Percentiles rank a stretch among this genome's conserved stretches.
phyloP scores from a whole-genome alignment of 1,139 yeast genomes.

The Kluyveromyces sp. region DNA sequence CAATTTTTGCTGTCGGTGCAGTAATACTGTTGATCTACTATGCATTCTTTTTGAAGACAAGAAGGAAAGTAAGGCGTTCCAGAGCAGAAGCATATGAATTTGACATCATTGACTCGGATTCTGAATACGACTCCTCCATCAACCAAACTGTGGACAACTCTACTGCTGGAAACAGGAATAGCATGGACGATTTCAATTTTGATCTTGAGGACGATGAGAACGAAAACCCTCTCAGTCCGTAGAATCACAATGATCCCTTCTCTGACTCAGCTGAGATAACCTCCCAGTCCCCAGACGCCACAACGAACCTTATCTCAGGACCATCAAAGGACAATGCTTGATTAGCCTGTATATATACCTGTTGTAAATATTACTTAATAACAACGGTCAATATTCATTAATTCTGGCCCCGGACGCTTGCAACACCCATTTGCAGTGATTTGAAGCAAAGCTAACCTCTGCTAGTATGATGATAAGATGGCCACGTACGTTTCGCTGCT shows the following conservation, averaged over 20 bases:
- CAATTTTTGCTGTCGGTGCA: slow-evolving; percentile 54
- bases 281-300: not conserved
- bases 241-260: not conserved
- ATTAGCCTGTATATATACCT: not conserved
- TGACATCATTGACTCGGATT: slow-evolving; percentile 60
- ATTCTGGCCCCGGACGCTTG: no score
- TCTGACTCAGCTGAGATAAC: not conserved
- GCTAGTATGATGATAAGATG: no score
- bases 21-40: slow-evolving; percentile 46
- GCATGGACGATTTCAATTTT: slow-evolving; percentile 28
- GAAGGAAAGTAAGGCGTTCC: slow-evolving; percentile 49
- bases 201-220: slow-evolving; percentile 30
- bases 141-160: slow-evolving; percentile 16
- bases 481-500: no score
- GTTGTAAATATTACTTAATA: not conserved
- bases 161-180: slow-evolving; percentile 15
- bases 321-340: not conserved
- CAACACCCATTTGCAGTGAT: no score
- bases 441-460: no score
- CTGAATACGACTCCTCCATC: slow-evolving; percentile 31
- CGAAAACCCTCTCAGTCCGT: not conserved
- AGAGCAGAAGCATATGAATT: slow-evolving; percentile 72
- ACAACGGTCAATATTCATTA: not conserved
- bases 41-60: slow-evolving; percentile 39
- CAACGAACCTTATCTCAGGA: not conserved